Percentiles rank a stretch among this genome's conserved stretches.
These are phyloP conservation scores for Colletotrichum costaricense DNA, from an alignment of 2,329 filamentous ascomycete species.

Conservation along the genomic window DNA sequence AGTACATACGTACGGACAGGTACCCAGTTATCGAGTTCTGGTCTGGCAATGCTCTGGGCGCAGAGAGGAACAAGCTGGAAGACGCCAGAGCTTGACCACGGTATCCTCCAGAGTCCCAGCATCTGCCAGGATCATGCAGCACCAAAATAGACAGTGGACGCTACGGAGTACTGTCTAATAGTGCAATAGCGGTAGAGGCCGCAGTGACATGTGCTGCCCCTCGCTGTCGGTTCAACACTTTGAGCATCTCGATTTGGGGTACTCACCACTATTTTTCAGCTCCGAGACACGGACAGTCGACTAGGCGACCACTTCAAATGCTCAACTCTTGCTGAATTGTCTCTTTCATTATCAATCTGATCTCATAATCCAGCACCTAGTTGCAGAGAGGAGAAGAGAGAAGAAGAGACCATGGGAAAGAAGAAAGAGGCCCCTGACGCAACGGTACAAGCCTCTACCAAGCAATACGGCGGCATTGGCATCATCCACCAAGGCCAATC, in stretches of 20 bases:
- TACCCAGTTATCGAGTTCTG: too few relatives aligned
- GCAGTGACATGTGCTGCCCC: background rate
- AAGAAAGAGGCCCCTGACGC: background rate
- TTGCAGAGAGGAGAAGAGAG: background rate
- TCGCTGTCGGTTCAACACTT: background rate
- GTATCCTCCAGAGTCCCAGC: background rate
- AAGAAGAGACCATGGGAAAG: background rate
- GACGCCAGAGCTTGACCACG: too few relatives aligned
- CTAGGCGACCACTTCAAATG: background rate
- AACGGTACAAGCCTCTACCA: conserved; percentile 28
- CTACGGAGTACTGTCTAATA: background rate
- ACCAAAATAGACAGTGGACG: background rate
- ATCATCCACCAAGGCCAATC: background rate
- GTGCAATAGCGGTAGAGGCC: background rate
- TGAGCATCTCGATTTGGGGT: background rate
- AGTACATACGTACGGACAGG: too few relatives aligned
- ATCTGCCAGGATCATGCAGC: background rate
- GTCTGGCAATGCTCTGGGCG: too few relatives aligned
- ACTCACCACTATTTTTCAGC: background rate
- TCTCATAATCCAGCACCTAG: background rate
- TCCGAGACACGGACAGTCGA: background rate
- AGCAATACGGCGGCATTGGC: conserved; percentile 6
- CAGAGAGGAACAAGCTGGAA: too few relatives aligned
- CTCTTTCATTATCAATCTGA: background rate
- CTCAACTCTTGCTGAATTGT: too few relatives aligned